phyloP scores from a whole-genome alignment of 805 yeast genomes.

The Saturnispora besseyi region DNA sequence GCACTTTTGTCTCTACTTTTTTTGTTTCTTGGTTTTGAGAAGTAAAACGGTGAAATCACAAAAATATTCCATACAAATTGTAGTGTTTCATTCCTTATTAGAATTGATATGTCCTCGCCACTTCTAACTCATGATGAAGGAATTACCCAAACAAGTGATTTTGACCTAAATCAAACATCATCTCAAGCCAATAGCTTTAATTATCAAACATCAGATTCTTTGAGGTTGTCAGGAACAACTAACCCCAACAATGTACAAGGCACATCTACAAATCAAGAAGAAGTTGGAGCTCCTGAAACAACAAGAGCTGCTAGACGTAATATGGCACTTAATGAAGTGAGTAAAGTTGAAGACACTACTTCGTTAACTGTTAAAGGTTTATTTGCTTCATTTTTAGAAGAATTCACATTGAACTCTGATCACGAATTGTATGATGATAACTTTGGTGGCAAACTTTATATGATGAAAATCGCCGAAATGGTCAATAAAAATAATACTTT shows the following conservation, averaged over 20 bases:
- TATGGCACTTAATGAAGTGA: conserved; percentile 58
- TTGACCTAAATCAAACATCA: conserved; percentile 12
- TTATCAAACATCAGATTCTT: conserved; percentile 11
- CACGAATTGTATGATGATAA: conserved; percentile 28
- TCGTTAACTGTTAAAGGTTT: conserved; percentile 92
- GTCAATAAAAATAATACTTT: conserved; percentile 66
- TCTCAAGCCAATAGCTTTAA: conserved; percentile 11
- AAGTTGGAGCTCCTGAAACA: conserved; percentile 11
- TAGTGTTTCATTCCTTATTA: conserved; percentile 7
- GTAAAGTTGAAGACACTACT: conserved; percentile 81
- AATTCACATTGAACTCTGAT: conserved; percentile 37
- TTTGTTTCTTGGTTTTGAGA: too few species aligned
- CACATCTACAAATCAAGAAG: conserved; percentile 3
- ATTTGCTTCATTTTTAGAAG: conserved; percentile 75
- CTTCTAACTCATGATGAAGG: conserved; percentile 16
- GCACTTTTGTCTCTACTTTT: too few species aligned
- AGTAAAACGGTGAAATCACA: background rate
- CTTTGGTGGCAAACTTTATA: conserved; percentile 51
- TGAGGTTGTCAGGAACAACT: conserved; percentile 7
- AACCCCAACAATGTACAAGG: conserved; percentile 5
- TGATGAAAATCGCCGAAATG: conserved; percentile 78
- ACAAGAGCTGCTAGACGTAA: conserved; percentile 32
- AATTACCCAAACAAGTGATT: conserved; percentile 18
- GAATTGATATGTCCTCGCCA: conserved; percentile 20
- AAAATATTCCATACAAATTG: background rate